phyloP scores from a whole-genome alignment of 78 protist species.

The Neovahlkampfia damariscottae region DNA sequence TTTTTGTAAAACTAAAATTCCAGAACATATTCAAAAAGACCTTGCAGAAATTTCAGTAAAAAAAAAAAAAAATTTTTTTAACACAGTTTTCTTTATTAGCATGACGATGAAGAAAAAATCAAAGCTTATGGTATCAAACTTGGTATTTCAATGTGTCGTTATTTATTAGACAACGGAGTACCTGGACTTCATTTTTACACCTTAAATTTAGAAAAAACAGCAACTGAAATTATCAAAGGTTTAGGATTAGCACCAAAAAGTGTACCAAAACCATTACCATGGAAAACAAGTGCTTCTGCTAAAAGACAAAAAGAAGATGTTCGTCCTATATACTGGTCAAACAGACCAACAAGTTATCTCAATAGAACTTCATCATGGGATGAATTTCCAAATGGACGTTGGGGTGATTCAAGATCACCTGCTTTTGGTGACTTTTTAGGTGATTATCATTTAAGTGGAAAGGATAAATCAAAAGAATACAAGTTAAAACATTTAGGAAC shows the following conservation, averaged over 20 bases:
- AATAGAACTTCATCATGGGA: conserved; percentile 82
- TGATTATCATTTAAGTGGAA: conserved; percentile 56
- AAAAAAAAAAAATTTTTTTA: background rate
- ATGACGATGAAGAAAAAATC: conserved; percentile 76
- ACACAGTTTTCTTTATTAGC: conserved; percentile 20
- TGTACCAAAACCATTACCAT: conserved; percentile 1
- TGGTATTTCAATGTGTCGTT: conserved; percentile 46
- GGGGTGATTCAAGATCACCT: conserved; percentile 76
- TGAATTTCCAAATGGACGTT: conserved; percentile 91
- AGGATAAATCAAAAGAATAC: background rate
- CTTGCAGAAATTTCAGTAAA: conserved; percentile 41
- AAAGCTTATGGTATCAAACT: conserved; percentile 66
- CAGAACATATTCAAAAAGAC: conserved; percentile 22
- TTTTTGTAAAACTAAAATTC: conserved; percentile 50
- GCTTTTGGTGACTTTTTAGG: conserved; percentile 83
- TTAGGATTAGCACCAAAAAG: background rate
- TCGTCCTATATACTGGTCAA: conserved; percentile 60
- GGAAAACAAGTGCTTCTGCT: background rate
- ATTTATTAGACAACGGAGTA: conserved; percentile 38
- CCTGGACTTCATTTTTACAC: conserved; percentile 90
- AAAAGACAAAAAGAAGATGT: conserved; percentile 20
- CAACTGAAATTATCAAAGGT: background rate
- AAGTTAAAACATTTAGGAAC: too few species aligned
- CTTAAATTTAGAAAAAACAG: conserved; percentile 62
- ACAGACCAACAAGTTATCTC: conserved; percentile 37